phyloP scores from a whole-genome alignment of 2,329 filamentous ascomycete species.

The Neonectria faginata region DNA sequence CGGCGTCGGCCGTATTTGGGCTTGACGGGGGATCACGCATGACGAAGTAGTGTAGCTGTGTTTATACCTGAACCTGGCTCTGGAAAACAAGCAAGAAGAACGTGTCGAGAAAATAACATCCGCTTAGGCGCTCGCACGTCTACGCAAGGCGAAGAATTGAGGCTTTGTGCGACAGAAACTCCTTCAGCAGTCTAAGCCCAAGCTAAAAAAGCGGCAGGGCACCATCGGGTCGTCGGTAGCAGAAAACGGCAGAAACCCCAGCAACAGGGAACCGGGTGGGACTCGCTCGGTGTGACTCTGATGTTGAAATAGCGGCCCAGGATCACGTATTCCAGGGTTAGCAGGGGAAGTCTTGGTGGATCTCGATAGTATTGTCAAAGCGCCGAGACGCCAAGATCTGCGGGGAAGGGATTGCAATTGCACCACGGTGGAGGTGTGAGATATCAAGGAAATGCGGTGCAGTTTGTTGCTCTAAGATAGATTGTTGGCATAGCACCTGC shows the following conservation, averaged over 20 bases:
- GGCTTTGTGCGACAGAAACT: conserved; percentile 10
- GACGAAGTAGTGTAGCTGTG: neutral
- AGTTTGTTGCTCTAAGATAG: neutral
- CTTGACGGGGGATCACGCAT: conserved; percentile 10
- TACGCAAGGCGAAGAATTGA: neutral
- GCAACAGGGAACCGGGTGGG: conserved; percentile 24
- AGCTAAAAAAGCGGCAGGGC: neutral
- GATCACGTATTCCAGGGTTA: conserved; percentile 33
- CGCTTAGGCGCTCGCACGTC: neutral
- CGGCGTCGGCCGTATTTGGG: conserved; percentile 9
- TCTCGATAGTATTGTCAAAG: conserved; percentile 24
- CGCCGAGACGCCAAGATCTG: conserved; percentile 16
- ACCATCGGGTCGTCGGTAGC: conserved; percentile 25
- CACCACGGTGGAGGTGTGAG: neutral
- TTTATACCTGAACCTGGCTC: neutral
- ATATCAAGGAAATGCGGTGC: neutral
- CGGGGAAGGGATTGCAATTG: conserved; percentile 18
- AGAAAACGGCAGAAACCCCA: conserved; percentile 11
- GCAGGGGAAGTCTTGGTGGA: conserved; percentile 24
- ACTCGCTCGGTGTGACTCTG: conserved; percentile 21
- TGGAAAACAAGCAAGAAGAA: neutral
- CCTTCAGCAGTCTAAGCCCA: neutral
- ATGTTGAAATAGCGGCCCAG: conserved; percentile 35
- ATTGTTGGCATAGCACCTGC: neutral
- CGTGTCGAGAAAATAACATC: neutral